These are phyloP conservation scores for Dryas octopetala DNA, from an alignment of 306 rosid species.

Conservation along the genomic window DNA sequence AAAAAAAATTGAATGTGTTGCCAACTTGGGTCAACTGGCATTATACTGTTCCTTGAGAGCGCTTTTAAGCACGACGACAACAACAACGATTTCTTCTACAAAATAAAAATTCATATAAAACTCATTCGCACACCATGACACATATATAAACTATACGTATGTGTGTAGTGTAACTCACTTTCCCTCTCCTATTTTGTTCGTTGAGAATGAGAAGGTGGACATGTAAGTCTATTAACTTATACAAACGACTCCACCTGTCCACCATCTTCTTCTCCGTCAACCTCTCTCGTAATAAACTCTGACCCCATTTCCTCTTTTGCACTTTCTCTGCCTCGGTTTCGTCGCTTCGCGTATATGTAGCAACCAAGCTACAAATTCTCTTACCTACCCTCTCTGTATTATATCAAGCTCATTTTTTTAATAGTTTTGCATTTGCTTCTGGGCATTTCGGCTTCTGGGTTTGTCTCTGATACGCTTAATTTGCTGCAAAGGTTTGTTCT, in stretches of 20 bases:
- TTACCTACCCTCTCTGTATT: background rate
- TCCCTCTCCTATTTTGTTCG: slow-evolving; percentile 29
- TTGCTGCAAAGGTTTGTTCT: slow-evolving; percentile 15
- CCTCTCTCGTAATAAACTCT: slow-evolving; percentile 41
- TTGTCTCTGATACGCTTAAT: slow-evolving; percentile 9
- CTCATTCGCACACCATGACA: background rate
- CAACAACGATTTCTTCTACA: slow-evolving; percentile 37
- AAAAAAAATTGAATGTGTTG: background rate
- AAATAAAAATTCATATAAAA: background rate
- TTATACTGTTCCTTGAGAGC: slow-evolving; percentile 5
- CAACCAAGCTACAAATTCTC: slow-evolving; percentile 18
- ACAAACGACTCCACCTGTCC: slow-evolving; percentile 20
- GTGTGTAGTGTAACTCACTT: background rate
- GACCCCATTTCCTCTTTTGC: slow-evolving; percentile 11
- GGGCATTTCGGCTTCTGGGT: slow-evolving; percentile 27
- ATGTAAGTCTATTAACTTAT: background rate
- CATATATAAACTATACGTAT: background rate
- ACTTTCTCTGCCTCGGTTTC: slow-evolving; percentile 40
- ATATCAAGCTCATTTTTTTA: background rate
- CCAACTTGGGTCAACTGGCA: slow-evolving; percentile 23
- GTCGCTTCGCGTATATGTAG: slow-evolving; percentile 25
- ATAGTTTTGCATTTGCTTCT: slow-evolving; percentile 10
- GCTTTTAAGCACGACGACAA: slow-evolving; percentile 15
- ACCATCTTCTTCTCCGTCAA: slow-evolving; percentile 43
- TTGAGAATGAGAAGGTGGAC: slow-evolving; percentile 20